A percentile compares a stretch with the other conserved stretches of the same genome.
phyloP scores from a whole-genome alignment of 176 grass and related monocot species.

The Aegilops umbellulata region DNA sequence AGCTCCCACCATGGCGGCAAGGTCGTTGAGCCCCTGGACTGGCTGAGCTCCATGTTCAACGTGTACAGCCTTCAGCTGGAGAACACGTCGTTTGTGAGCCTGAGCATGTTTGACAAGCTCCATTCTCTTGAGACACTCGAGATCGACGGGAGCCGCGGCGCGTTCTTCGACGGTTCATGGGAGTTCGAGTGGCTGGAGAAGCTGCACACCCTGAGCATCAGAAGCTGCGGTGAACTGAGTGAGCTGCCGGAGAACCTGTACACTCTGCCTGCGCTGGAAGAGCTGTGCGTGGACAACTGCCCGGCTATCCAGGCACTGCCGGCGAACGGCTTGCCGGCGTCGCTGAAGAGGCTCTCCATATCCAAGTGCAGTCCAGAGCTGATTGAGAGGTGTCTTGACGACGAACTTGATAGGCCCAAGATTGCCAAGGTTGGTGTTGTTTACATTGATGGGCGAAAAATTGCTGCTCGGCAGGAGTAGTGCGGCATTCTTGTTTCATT shows the following conservation, averaged over 20 bases:
- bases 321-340: slow-evolving; percentile 3
- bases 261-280: slow-evolving; percentile 27
- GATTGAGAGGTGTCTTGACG: slow-evolving; percentile 17
- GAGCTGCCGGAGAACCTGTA: slow-evolving; percentile 27
- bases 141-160: slow-evolving; percentile 13
- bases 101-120: slow-evolving; percentile 43
- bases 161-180: slow-evolving; percentile 6
- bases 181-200: slow-evolving; percentile 25
- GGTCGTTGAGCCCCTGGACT: slow-evolving; percentile 12
- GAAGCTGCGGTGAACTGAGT: slow-evolving; percentile 28
- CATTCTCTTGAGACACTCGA: slow-evolving; percentile 37
- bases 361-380: slow-evolving; percentile 1
- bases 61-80: slow-evolving; percentile 28
- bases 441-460: slow-evolving; percentile 25
- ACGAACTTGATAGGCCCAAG: slow-evolving; percentile 25
- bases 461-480: neutral
- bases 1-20: neutral
- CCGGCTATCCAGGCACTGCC: slow-evolving; percentile 26
- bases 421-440: neutral
- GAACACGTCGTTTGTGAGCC: slow-evolving; percentile 25
- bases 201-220: slow-evolving; percentile 27
- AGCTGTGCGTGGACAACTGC: slow-evolving; percentile 46
- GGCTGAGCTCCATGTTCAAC: slow-evolving; percentile 28
- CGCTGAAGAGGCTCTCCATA: slow-evolving; percentile 31
- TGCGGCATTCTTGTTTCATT: neutral